These are phyloP conservation scores for Penicillium sp. DNA, from an alignment of 2,329 filamentous ascomycete genomes.

Conservation along the genomic window DNA sequence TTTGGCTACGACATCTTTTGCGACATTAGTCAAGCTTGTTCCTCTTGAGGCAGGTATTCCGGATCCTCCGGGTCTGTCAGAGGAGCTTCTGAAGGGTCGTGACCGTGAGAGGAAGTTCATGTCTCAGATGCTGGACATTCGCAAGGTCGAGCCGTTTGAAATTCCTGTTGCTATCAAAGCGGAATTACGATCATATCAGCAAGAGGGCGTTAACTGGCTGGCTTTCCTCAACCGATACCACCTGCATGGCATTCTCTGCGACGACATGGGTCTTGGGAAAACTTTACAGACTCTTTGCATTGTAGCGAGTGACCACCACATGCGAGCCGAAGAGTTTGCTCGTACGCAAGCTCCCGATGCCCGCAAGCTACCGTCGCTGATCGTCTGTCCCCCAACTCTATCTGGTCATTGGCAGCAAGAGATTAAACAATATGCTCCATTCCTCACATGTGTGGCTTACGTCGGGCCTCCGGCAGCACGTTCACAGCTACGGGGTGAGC, in stretches of 20 bases:
- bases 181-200: conserved; percentile 91
- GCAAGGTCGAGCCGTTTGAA: conserved; percentile 90
- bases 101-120: conserved; percentile 97
- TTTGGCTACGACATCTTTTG: conserved; percentile 93
- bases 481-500: conserved; percentile 62
- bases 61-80: conserved; percentile 87
- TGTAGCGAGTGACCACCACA: conserved; percentile 93
- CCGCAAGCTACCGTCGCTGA: conserved; percentile 79
- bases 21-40: conserved; percentile 93
- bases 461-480: conserved; percentile 84
- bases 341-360: conserved; percentile 76
- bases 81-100: conserved; percentile 80
- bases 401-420: conserved; percentile 99
- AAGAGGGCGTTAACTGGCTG: conserved; percentile 98
- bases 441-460: conserved; percentile 83
- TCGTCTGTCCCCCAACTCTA: conserved; percentile 91
- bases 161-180: conserved; percentile 98
- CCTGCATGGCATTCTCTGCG: conserved; percentile 94
- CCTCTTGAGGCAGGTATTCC: conserved; percentile 96
- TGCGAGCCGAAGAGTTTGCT: conserved; percentile 83
- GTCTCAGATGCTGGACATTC: conserved; percentile 88
- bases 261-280: conserved; percentile 98
- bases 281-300: conserved; percentile 97
- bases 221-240: conserved; percentile 98
- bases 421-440: conserved; percentile 91